phyloP scores from a whole-genome alignment of 73 alveolate genomes.

The Paramecium sexaurelia region DNA sequence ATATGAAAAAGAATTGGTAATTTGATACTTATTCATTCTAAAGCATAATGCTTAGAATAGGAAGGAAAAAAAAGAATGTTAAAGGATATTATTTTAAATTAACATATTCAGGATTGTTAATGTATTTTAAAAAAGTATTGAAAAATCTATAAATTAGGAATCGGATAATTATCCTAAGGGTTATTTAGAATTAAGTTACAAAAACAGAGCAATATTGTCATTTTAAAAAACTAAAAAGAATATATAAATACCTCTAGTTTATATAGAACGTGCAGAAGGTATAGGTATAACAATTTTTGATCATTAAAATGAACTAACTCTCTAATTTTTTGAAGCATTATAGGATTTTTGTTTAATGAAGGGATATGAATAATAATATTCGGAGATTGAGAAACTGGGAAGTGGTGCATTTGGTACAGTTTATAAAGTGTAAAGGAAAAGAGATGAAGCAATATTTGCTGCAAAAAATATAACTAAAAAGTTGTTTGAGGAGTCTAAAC shows the following conservation, averaged over 20 bases:
- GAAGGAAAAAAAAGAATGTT: conserved; percentile 29
- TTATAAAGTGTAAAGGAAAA: neutral
- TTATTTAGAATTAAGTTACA: neutral
- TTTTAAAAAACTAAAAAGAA: conserved; percentile 19
- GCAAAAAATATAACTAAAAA: neutral
- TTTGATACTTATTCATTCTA: neutral
- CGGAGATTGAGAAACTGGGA: neutral
- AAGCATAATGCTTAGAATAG: conserved; percentile 33
- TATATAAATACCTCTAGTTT: neutral
- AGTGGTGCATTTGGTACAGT: conserved; percentile 54
- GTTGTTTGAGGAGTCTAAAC: conserved; percentile 4
- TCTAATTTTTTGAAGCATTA: conserved; percentile 1
- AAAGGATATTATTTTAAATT: conserved; percentile 29
- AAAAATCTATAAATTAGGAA: neutral
- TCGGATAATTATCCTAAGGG: conserved; percentile 43
- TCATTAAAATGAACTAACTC: conserved; percentile 19
- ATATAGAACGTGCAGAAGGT: neutral
- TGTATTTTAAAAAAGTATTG: conserved; percentile 45
- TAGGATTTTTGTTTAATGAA: conserved; percentile 8
- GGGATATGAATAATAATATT: neutral
- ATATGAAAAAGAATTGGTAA: conserved; percentile 1
- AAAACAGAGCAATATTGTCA: neutral
- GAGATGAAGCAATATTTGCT: conserved; percentile 31
- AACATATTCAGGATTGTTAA: neutral
- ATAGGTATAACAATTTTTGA: conserved; percentile 42